A percentile compares a stretch with the other conserved stretches of the same genome.
Evolutionary conservation across 1,284 basidiomycete species (phyloP).

Genomic region (Tilletiaria anomala): DNA sequence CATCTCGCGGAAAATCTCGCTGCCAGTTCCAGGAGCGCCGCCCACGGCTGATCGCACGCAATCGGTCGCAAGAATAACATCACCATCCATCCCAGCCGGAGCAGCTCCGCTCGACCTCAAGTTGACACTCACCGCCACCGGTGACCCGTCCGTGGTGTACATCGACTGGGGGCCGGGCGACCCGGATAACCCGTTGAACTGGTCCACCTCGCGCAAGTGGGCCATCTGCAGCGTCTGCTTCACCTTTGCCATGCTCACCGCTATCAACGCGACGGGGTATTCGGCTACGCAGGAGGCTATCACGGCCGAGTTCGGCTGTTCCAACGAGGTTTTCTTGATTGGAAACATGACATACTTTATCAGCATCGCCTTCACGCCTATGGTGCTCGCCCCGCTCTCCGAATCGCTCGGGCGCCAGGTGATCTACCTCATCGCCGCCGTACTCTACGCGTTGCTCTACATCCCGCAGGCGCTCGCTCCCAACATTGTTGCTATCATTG

Average conservation of each 20-base stretch:
- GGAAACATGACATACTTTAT: slow-evolving; percentile 13
- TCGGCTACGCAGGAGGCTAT: slow-evolving; percentile 8
- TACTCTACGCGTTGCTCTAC: slow-evolving; percentile 17
- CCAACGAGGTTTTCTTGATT: slow-evolving; percentile 12
- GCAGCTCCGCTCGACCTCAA: too few relatives aligned
- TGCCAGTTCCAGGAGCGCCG: too few relatives aligned
- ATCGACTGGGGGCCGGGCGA: slow-evolving; percentile 20
- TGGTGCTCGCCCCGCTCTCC: slow-evolving; percentile 20
- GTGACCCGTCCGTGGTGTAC: too few relatives aligned
- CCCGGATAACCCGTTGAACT: slow-evolving; percentile 24
- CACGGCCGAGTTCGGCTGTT: slow-evolving; percentile 7
- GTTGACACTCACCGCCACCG: too few relatives aligned
- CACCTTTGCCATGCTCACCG: slow-evolving; percentile 20
- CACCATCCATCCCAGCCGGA: too few relatives aligned
- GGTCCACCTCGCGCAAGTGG: slow-evolving; percentile 13
- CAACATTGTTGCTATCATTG: slow-evolving; percentile 25
- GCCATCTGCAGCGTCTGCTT: slow-evolving; percentile 12
- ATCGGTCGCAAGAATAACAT: too few relatives aligned
- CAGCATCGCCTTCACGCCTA: slow-evolving; percentile 17
- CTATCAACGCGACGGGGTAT: slow-evolving; percentile 21
- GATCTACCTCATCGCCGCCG: slow-evolving; percentile 12
- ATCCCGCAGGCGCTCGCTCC: slow-evolving; percentile 30
- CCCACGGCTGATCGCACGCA: too few relatives aligned
- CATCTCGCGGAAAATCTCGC: too few relatives aligned
- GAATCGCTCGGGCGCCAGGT: slow-evolving; percentile 20